Base-by-base conservation (phyloP, 2,329 filamentous ascomycete species). In the Talaromyces sp. region DNA sequence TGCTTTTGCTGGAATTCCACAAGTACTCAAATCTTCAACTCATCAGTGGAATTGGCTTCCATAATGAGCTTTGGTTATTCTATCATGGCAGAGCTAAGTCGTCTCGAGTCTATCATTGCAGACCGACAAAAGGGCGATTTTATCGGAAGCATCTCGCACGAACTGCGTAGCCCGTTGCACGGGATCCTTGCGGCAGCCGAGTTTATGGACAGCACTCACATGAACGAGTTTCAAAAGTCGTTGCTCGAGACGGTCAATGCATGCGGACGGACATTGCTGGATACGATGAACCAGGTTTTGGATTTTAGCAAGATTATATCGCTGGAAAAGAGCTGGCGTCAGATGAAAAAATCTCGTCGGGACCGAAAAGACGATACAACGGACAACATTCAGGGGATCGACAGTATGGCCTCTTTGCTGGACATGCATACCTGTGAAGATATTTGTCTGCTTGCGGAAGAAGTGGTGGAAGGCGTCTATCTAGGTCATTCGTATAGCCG, bases 391-490 rank as follows among this genome's bases (percentile, higher is more conserved):
- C 70, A 67, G 58, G 65, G 67, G 11, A 64, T 69, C 7, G 70
- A 74, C 56, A 70, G 67, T 38, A 64, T 74, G 8, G 71, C 71
- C 0, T 66, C 71, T 4, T 70, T 73, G 29, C 62, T 75, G 43
- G 73, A 75, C 55, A 70, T 68, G 0, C 70, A 70, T 29, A 70
- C 73, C 4, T 66, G 67, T 8, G 73, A 78, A 0, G 77, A 82
- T 60, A 67, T 83, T 0, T 75, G 77, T 17, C 70, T 77, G 2
- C 64, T 83, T 11, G 76, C 80, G 0, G 82, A 84, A 67, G 82
- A 84, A 63, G 82, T 82, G 0, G 77, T 82, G 5, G 82, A 85
- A 60, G 82, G 82, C 1, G 81, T 84, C 4, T 81, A 74, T 65
- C 73, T 77, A 35, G 82, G 82, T 0, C 80, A 84, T 65, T 67